These are phyloP conservation scores for Penicillium diatomitis DNA, from an alignment of 495 filamentous ascomycete genomes.

Conservation along the genomic window DNA sequence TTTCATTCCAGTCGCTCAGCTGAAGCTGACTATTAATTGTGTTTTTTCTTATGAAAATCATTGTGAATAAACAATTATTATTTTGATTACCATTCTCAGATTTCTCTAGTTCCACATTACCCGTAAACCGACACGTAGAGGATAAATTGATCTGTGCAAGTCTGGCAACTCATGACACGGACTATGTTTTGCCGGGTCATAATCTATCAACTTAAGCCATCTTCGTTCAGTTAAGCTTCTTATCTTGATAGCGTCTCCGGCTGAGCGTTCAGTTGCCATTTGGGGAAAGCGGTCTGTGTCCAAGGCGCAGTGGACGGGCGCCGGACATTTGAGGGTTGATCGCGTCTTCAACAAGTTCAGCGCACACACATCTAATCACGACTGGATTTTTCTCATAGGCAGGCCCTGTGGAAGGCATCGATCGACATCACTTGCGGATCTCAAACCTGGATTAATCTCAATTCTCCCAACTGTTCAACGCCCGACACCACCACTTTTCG, in stretches of 20 bases:
- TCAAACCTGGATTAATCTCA: background rate
- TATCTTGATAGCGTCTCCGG: background rate
- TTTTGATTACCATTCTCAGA: too few species aligned
- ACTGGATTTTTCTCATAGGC: background rate
- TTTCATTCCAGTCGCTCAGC: constrained; percentile 2
- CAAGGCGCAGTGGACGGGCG: too few species aligned
- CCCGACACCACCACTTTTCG: background rate
- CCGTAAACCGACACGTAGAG: too few species aligned
- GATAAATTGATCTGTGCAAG: too few species aligned
- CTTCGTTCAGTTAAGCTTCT: background rate
- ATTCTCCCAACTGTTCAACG: background rate
- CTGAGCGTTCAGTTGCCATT: background rate
- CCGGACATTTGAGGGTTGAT: background rate
- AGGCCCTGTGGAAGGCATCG: background rate
- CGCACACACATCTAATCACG: background rate
- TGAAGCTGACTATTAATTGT: constrained; percentile 4
- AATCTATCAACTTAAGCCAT: background rate
- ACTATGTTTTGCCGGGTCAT: too few species aligned
- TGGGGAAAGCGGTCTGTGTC: constrained; percentile 2
- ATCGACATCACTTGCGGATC: background rate
- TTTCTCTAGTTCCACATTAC: too few species aligned
- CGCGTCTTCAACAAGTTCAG: background rate
- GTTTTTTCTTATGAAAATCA: constrained; percentile 1
- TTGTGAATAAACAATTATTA: background rate
- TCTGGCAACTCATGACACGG: too few species aligned